phyloP scores from a whole-genome alignment of 495 filamentous ascomycete genomes.

The Penicillium canescens region DNA sequence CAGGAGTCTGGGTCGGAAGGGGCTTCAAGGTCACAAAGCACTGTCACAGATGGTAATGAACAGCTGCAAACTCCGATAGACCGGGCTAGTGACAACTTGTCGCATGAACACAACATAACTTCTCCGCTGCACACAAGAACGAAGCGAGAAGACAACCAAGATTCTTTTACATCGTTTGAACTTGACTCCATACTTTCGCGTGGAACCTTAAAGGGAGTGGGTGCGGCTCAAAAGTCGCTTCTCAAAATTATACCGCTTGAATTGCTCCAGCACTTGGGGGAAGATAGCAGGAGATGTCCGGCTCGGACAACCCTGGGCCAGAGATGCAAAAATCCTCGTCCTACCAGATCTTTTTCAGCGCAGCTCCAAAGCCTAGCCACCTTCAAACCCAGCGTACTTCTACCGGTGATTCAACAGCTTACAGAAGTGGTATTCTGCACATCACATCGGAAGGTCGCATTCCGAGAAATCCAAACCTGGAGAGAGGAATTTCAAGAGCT shows the following conservation, averaged over 20 bases:
- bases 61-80: too few species aligned
- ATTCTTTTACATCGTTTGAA: too few species aligned
- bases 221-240: background rate
- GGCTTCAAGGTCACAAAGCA: too few species aligned
- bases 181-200: background rate
- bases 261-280: constrained; percentile 3
- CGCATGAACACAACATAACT: too few species aligned
- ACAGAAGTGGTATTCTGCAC: constrained; percentile 1
- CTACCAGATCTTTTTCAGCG: background rate
- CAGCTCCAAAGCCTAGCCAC: background rate
- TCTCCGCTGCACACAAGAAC: too few species aligned
- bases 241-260: constrained; percentile 9
- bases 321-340: constrained; percentile 3
- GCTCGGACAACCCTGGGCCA: constrained; percentile 6
- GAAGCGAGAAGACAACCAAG: too few species aligned
- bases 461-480: constrained; percentile 9
- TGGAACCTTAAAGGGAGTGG: background rate
- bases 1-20: too few species aligned
- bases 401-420: background rate
- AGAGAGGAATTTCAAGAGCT: constrained; percentile 8
- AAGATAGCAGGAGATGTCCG: constrained; percentile 5
- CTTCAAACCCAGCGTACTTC: too few species aligned
- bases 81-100: too few species aligned
- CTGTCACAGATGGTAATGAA: too few species aligned
- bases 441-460: constrained; percentile 6